Conservation (phyloP, 768 basidiomycete species). For the Favolaschia claudopus region DNA sequence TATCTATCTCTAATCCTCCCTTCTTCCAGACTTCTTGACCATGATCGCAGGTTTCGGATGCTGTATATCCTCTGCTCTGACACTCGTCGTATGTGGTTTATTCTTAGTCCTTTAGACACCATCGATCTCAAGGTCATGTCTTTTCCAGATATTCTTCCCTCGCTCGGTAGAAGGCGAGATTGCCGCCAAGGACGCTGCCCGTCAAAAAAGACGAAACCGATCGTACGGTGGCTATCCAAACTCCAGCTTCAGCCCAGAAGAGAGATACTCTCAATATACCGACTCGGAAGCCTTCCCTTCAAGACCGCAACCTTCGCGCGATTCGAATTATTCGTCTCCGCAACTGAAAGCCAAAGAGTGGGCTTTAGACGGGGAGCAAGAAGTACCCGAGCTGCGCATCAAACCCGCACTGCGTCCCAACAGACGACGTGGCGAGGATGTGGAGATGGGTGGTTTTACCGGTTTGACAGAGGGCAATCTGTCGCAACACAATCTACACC, state of each 20-base stretch:
- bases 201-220: constrained; percentile 46
- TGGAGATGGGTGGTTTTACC: constrained; percentile 28
- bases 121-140: background rate
- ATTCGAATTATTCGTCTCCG: background rate
- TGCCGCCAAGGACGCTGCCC: constrained; percentile 54
- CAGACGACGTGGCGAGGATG: constrained; percentile 43
- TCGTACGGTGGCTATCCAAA: constrained; percentile 28
- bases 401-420: constrained; percentile 51
- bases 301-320: no score
- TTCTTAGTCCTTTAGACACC: background rate
- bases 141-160: constrained; percentile 81
- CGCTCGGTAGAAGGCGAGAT: constrained; percentile 77
- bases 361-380: constrained; percentile 39
- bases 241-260: background rate
- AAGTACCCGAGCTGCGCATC: constrained; percentile 25
- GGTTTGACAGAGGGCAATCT: constrained; percentile 52
- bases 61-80: constrained; percentile 74
- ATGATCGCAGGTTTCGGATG: constrained; percentile 67
- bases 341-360: background rate
- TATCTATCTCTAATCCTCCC: background rate
- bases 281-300: no score
- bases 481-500: constrained; percentile 47
- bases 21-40: constrained; percentile 65
- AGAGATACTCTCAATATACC: constrained; percentile 1
- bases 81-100: constrained; percentile 63